Conservation (phyloP, 2,329 filamentous ascomycete genomes). For the Colletotrichum siamense region DNA sequence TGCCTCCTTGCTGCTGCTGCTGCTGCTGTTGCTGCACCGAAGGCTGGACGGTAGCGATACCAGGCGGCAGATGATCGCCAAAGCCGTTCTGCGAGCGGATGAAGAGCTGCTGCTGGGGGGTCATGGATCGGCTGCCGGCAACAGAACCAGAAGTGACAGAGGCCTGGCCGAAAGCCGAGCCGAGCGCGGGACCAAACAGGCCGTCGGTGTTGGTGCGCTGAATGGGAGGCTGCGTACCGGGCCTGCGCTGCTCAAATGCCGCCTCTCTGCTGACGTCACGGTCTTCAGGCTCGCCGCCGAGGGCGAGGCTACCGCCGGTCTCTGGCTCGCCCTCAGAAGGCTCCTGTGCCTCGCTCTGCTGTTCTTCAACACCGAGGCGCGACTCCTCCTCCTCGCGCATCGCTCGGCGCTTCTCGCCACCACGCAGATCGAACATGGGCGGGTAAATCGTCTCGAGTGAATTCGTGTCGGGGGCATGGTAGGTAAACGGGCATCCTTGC, state of each 20-base stretch:
- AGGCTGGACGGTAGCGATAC: slow-evolving; percentile 57
- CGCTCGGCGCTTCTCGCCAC: slow-evolving; percentile 80
- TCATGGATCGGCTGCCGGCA: slow-evolving; percentile 72
- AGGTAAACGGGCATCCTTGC: slow-evolving; percentile 38
- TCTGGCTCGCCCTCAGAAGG: slow-evolving; percentile 77
- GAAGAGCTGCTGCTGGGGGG: slow-evolving; percentile 78
- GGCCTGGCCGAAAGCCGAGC: slow-evolving; percentile 52
- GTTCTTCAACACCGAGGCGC: slow-evolving; percentile 52
- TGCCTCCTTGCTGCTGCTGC: slow-evolving; percentile 62
- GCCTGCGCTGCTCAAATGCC: slow-evolving; percentile 63
- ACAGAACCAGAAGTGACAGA: slow-evolving; percentile 62
- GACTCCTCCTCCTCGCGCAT: slow-evolving; percentile 76
- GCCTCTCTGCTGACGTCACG: slow-evolving; percentile 61
- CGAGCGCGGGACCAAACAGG: slow-evolving; percentile 58
- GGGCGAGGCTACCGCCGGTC: slow-evolving; percentile 81
- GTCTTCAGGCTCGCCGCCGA: slow-evolving; percentile 93
- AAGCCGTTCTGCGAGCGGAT: slow-evolving; percentile 69
- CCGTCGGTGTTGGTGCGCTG: slow-evolving; percentile 65
- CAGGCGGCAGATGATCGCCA: slow-evolving; percentile 64
- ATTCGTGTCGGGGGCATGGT: slow-evolving; percentile 19
- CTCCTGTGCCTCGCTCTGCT: slow-evolving; percentile 49
- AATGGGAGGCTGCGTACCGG: slow-evolving; percentile 78
- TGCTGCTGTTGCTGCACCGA: slow-evolving; percentile 64
- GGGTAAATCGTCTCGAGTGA: slow-evolving; percentile 48
- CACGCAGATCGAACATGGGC: slow-evolving; percentile 81